Percentiles rank a stretch among this genome's conserved stretches.
phyloP scores from a whole-genome alignment of 1,139 yeast genomes.

The Wickerhamiella infanticola region DNA sequence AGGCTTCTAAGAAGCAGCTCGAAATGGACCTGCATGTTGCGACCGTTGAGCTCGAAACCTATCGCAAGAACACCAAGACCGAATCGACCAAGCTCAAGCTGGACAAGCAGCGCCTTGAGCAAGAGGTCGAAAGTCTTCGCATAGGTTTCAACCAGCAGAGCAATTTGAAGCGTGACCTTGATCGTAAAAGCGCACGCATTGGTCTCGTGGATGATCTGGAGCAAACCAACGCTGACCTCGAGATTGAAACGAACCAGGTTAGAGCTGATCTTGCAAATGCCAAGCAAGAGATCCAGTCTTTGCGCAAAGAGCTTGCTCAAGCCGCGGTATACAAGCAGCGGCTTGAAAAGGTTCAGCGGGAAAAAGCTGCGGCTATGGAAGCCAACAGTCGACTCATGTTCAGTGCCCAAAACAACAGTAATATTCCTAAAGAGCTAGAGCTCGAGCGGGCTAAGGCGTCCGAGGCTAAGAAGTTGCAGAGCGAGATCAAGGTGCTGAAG shows the following conservation, averaged over 20 bases:
- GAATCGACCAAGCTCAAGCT: neutral
- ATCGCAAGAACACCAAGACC: neutral
- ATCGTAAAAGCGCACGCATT: neutral
- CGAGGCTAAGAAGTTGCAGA: slow-evolving; percentile 10
- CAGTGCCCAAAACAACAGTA: slow-evolving; percentile 4
- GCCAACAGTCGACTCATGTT: slow-evolving; percentile 11
- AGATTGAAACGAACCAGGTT: slow-evolving; percentile 12
- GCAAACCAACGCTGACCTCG: slow-evolving; percentile 10
- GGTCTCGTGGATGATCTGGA: slow-evolving; percentile 5
- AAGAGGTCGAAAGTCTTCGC: neutral
- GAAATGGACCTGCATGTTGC: slow-evolving; percentile 1
- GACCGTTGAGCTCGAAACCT: neutral
- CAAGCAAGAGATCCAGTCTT: slow-evolving; percentile 16
- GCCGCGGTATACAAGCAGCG: slow-evolving; percentile 13
- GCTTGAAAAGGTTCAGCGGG: slow-evolving; percentile 14
- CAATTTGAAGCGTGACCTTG: neutral
- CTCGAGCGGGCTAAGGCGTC: slow-evolving; percentile 10
- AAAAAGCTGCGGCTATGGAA: slow-evolving; percentile 12
- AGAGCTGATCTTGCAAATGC: slow-evolving; percentile 45
- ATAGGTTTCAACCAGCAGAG: neutral
- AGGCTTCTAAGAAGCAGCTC: neutral
- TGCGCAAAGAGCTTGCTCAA: slow-evolving; percentile 9
- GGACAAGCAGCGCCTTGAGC: neutral
- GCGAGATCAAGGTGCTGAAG: slow-evolving; percentile 11
- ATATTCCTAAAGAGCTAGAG: slow-evolving; percentile 9